Evolutionary conservation across 2,329 filamentous ascomycete genomes (phyloP).

Genomic region (Apiospora hydei): DNA sequence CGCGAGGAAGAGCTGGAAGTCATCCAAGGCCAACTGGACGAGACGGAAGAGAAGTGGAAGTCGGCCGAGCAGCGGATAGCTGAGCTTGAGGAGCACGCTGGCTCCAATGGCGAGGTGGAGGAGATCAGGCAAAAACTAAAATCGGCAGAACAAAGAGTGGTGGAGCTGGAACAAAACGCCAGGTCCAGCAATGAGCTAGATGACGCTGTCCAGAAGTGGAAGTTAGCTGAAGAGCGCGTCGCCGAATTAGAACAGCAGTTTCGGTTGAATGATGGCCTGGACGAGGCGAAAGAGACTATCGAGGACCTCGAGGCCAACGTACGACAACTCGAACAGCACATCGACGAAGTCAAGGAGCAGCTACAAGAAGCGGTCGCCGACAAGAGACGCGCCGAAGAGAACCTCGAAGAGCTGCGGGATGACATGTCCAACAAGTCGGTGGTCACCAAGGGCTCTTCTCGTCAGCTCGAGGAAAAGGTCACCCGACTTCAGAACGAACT

Average conservation of each 20-base stretch:
- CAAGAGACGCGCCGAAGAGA: slow-evolving; percentile 63
- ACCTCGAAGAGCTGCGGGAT: slow-evolving; percentile 73
- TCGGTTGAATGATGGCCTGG: slow-evolving; percentile 57
- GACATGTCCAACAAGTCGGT: slow-evolving; percentile 83
- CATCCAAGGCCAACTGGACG: slow-evolving; percentile 62
- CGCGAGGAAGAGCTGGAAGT: slow-evolving; percentile 78
- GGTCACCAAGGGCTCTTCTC: slow-evolving; percentile 75
- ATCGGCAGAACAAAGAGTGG: slow-evolving; percentile 60
- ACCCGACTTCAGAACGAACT: slow-evolving; percentile 72
- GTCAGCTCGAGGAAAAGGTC: slow-evolving; percentile 77
- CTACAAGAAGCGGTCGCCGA: slow-evolving; percentile 60
- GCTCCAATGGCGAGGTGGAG: slow-evolving; percentile 58
- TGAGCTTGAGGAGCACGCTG: slow-evolving; percentile 65
- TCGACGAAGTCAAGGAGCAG: slow-evolving; percentile 62
- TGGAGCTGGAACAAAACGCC: slow-evolving; percentile 64
- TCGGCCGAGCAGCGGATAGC: slow-evolving; percentile 57
- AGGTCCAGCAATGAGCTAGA: slow-evolving; percentile 62
- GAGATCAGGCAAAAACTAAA: slow-evolving; percentile 66
- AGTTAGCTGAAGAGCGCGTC: slow-evolving; percentile 58
- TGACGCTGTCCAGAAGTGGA: slow-evolving; percentile 57
- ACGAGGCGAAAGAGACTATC: slow-evolving; percentile 65
- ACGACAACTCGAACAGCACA: slow-evolving; percentile 60
- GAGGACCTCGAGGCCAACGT: slow-evolving; percentile 64
- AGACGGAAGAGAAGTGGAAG: slow-evolving; percentile 58
- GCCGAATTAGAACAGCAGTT: slow-evolving; percentile 66